Evolutionary conservation across 2,329 filamentous ascomycete species (phyloP), one percentile per base, ranked within the genome.

Genomic region (Calonectria multiphialidica): DNA sequence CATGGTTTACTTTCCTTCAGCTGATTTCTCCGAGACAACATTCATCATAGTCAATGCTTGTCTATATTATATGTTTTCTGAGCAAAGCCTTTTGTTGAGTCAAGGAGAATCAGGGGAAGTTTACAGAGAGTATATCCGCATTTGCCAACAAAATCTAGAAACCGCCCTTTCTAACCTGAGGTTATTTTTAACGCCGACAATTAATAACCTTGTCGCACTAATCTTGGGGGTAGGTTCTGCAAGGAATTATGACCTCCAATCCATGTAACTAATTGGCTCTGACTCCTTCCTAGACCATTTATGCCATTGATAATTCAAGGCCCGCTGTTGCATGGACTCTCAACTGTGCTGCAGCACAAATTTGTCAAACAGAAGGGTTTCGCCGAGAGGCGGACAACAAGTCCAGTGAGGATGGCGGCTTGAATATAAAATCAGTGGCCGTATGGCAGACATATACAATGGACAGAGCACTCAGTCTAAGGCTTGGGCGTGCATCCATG

Each of bases 281-380:
- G 1, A 23, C 15, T 44, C 61, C 2, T 50, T 25, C 8, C n/a
- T 59, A 93, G 90, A 86, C 89, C 6, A 83, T 90, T n/a, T 90
- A 92, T 75, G 87, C 91, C 15, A 87, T 93, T 57, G 91, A 93
- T 73, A 85, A 88, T 16, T 91, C 90, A 6, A 89, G 90, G 44
- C 90, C 91, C 0, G 90, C 90, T 0, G 85, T 93, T 4, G 90
- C 90, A 21, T 92, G 91, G 88, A 88, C 90, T 21, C 83, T 93
- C 23, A 88, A 87, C 28, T 89, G 88, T 7, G 87, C 87, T 23
- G 91, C 91, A 0, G 88, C 89, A 16, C 87, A 89, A 63, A 84
- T 93, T 64, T 92, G 90, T 74, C 90, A 92, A 76, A 89, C 88
- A 0, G 87, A 92, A 5, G 91, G 91, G 4, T n/a, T n/a, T n/a